phyloP scores from a whole-genome alignment of 331 rosid genomes.

The Cydonia oblonga region DNA sequence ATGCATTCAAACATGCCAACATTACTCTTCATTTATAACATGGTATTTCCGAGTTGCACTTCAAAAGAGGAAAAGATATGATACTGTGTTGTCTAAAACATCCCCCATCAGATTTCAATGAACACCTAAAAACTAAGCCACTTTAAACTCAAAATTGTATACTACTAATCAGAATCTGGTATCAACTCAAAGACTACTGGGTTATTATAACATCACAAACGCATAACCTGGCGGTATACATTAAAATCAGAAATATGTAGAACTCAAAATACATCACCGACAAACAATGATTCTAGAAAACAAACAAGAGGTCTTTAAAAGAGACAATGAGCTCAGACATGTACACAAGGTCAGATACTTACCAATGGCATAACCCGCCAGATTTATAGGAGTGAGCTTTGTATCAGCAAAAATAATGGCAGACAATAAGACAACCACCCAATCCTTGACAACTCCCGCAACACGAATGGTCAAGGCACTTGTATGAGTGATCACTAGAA shows the following conservation, averaged over 20 bases:
- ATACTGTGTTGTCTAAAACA: background rate
- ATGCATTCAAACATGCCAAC: background rate
- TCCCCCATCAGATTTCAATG: background rate
- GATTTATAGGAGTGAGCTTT: slow-evolving; percentile 79
- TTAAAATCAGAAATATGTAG: background rate
- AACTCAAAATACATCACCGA: background rate
- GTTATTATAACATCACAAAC: background rate
- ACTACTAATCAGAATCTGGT: background rate
- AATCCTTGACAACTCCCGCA: slow-evolving; percentile 98
- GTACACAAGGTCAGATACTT: slow-evolving; percentile 20
- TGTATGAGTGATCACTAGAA: slow-evolving; percentile 92
- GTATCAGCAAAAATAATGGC: slow-evolving; percentile 93
- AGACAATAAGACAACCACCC: slow-evolving; percentile 93
- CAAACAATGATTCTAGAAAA: background rate
- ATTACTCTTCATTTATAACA: background rate
- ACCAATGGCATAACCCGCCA: slow-evolving; percentile 92
- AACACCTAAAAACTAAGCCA: background rate
- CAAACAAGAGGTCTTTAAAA: background rate
- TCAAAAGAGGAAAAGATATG: background rate
- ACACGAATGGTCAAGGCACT: slow-evolving; percentile 99
- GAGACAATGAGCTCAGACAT: background rate
- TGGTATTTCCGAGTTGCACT: background rate
- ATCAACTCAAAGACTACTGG: background rate
- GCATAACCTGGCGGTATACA: background rate
- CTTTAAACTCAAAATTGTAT: background rate